These are phyloP conservation scores for Naganishia sp. DNA, from an alignment of 1,284 basidiomycete genomes.

Conservation along the genomic window DNA sequence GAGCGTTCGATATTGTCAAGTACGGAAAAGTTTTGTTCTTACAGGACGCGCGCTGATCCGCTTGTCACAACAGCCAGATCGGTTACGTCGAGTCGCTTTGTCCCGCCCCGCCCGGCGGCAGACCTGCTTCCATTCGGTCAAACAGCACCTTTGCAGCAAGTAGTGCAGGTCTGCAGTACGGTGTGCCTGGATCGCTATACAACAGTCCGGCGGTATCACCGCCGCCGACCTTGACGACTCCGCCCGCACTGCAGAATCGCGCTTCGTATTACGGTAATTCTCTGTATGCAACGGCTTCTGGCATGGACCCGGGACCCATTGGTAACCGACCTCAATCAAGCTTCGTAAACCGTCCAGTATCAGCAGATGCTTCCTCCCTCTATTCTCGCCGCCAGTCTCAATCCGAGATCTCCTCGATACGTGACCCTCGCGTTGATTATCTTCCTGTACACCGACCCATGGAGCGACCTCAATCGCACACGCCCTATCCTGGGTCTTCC, in stretches of 20 bases:
- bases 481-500: conserved; percentile 13
- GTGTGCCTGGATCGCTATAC: conserved; percentile 17
- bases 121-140: conserved; percentile 24
- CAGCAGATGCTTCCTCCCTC: conserved; percentile 30
- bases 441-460: conserved; percentile 3
- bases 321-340: conserved; percentile 20
- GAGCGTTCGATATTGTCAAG: conserved; percentile 47
- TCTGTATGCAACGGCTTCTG: conserved; percentile 1
- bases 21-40: conserved; percentile 35
- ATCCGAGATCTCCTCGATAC: conserved; percentile 28
- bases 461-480: conserved; percentile 20
- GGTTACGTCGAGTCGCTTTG: conserved; percentile 46
- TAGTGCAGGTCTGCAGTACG: conserved; percentile 17
- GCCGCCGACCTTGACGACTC: conserved; percentile 14
- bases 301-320: conserved; percentile 5
- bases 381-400: conserved; percentile 31
- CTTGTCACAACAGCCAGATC: conserved; percentile 43
- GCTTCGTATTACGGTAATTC: conserved; percentile 8
- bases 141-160: conserved; percentile 26
- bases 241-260: conserved; percentile 20
- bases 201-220: conserved; percentile 8
- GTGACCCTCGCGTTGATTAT: conserved; percentile 22
- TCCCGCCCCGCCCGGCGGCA: conserved; percentile 13
- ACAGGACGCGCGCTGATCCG: no score
- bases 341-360: conserved; percentile 28